Percentiles rank a stretch among this genome's conserved stretches.
These are phyloP conservation scores for Aspergillus fischeri DNA, from an alignment of 2,329 filamentous ascomycete genomes.

Conservation along the genomic window DNA sequence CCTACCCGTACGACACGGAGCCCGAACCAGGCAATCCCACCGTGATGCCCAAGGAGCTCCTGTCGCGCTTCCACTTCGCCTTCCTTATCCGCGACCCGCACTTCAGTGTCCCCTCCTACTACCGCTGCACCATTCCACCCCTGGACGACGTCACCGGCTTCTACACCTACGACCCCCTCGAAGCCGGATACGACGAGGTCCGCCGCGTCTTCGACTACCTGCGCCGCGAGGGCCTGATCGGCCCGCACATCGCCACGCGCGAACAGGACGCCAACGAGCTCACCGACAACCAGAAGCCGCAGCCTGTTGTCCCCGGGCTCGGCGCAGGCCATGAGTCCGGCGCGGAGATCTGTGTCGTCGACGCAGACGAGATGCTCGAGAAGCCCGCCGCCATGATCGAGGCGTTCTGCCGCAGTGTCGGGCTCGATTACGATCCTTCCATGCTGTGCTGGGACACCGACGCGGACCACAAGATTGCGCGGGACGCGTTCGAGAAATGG, in stretches of 20 bases:
- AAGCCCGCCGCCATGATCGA: slow-evolving; percentile 71
- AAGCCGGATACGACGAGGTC: slow-evolving; percentile 88
- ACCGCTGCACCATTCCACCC: slow-evolving; percentile 87
- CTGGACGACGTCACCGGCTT: slow-evolving; percentile 79
- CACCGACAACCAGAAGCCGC: slow-evolving; percentile 22
- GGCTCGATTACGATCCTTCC: slow-evolving; percentile 66
- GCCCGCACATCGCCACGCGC: slow-evolving; percentile 57
- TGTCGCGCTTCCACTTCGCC: slow-evolving; percentile 84
- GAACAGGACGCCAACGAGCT: slow-evolving; percentile 28
- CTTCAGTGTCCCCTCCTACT: slow-evolving; percentile 86
- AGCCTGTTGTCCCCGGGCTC: slow-evolving; percentile 17
- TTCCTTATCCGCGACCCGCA: slow-evolving; percentile 97
- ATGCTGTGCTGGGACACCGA: slow-evolving; percentile 85
- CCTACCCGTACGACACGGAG: slow-evolving; percentile 57
- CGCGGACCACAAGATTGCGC: slow-evolving; percentile 65
- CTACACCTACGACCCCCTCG: slow-evolving; percentile 76
- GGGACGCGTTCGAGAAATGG: slow-evolving; percentile 89
- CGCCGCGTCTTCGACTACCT: slow-evolving; percentile 85
- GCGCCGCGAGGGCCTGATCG: slow-evolving; percentile 63
- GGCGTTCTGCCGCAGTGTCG: slow-evolving; percentile 77
- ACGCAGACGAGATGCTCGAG: slow-evolving; percentile 91
- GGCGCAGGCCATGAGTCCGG: slow-evolving; percentile 17
- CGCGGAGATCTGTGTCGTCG: slow-evolving; percentile 75
- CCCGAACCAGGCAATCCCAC: slow-evolving; percentile 74
- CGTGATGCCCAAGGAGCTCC: slow-evolving; percentile 68